Evolutionary conservation across 2,329 filamentous ascomycete species (phyloP).

Genomic region (Albophoma yamanashiensis): DNA sequence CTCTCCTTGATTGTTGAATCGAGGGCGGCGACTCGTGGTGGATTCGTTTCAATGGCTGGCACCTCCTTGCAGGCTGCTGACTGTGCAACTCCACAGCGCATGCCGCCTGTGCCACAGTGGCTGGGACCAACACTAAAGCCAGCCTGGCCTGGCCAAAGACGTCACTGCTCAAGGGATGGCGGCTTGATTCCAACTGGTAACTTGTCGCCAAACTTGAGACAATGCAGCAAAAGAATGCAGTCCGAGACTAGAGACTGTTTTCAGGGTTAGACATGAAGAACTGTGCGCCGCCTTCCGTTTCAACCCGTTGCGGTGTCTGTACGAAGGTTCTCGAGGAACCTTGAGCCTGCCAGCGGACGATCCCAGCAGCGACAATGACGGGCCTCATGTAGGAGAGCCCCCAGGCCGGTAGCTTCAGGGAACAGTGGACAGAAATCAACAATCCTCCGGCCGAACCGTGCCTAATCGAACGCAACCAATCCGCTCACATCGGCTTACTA

Average conservation of each 20-base stretch:
- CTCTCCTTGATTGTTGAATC: neutral
- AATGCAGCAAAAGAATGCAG: neutral
- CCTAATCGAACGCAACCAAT: too few relatives aligned
- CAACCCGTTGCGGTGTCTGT: too few relatives aligned
- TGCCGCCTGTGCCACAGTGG: neutral
- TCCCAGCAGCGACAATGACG: conserved; percentile 48
- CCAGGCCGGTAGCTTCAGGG: too few relatives aligned
- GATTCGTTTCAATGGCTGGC: neutral
- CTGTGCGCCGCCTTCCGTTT: too few relatives aligned
- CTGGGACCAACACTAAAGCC: neutral
- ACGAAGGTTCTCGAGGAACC: too few relatives aligned
- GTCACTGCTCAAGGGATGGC: neutral
- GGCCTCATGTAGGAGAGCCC: conserved; percentile 23
- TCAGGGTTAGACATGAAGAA: too few relatives aligned
- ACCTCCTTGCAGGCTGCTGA: neutral
- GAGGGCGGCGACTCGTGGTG: conserved; percentile 4
- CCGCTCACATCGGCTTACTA: too few relatives aligned
- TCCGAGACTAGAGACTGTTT: too few relatives aligned
- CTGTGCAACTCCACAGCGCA: neutral
- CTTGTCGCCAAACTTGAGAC: neutral
- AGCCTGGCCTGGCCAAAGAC: neutral
- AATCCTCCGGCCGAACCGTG: too few relatives aligned
- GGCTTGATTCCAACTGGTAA: too few relatives aligned
- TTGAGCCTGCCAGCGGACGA: conserved; percentile 17
- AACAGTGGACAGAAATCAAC: too few relatives aligned